phyloP scores from a whole-genome alignment of 805 yeast genomes.

The Wickerhamomyces tratensis region DNA sequence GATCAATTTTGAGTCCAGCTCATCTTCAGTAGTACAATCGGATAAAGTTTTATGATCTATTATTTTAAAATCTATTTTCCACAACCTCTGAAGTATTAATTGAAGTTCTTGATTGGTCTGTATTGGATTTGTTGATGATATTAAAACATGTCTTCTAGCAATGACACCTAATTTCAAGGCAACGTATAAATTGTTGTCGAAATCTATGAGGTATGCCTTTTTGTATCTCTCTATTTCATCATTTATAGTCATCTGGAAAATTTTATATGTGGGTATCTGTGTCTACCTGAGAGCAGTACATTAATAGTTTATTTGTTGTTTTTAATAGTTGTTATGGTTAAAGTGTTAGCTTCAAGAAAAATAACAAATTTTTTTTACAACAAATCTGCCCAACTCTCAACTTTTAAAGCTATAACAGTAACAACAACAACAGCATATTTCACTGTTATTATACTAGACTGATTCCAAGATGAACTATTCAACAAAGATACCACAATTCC shows the following conservation, averaged over 20 bases:
- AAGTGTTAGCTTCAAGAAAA: too few relatives aligned
- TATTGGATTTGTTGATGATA: constrained; percentile 12
- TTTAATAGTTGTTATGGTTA: too few relatives aligned
- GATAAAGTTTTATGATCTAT: background rate
- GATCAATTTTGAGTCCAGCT: too few relatives aligned
- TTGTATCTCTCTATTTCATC: background rate
- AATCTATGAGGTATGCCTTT: background rate
- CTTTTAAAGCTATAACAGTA: too few relatives aligned
- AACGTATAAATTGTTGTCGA: constrained; percentile 13
- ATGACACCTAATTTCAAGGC: constrained; percentile 16
- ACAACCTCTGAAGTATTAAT: constrained; percentile 4
- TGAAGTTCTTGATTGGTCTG: constrained; percentile 11
- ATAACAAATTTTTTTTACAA: too few relatives aligned
- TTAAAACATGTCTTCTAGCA: constrained; percentile 17
- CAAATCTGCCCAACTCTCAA: too few relatives aligned
- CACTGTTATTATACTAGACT: too few relatives aligned
- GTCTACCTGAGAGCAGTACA: too few relatives aligned
- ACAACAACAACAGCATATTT: too few relatives aligned
- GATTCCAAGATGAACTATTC: too few relatives aligned
- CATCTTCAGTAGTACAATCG: background rate
- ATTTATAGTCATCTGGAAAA: background rate
- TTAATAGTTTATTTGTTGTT: too few relatives aligned
- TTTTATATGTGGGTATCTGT: too few relatives aligned
- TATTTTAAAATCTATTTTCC: constrained; percentile 3
- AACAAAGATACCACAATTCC: constrained; percentile 36